Evolutionary conservation across 768 basidiomycete genomes (phyloP).

Genomic region (Pseudohyphozyma bogoriensis): DNA sequence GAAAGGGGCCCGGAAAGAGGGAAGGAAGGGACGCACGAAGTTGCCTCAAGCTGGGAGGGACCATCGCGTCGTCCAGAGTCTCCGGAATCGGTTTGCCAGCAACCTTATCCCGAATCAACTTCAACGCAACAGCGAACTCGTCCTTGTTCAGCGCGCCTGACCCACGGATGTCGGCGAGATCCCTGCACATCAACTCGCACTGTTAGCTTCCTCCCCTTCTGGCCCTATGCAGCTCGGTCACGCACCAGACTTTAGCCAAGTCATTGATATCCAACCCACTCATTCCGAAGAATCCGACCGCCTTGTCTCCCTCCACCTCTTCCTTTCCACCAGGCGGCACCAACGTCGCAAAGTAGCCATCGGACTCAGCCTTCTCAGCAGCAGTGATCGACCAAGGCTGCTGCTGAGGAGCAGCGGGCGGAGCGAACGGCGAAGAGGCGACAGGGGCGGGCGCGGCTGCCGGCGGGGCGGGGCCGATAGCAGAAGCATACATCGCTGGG

Average conservation of each 20-base stretch:
- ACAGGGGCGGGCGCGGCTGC: neutral
- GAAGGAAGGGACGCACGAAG: conserved; percentile 40
- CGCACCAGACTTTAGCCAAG: conserved; percentile 86
- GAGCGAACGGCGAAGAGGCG: conserved; percentile 2
- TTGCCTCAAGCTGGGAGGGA: conserved; percentile 64
- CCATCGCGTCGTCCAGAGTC: conserved; percentile 57
- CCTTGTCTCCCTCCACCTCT: conserved; percentile 89
- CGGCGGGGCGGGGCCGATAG: neutral
- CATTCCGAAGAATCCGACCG: conserved; percentile 89
- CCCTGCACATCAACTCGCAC: conserved; percentile 48
- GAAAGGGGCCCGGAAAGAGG: neutral
- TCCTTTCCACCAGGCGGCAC: no score
- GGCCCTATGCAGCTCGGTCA: conserved; percentile 10
- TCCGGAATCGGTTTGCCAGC: conserved; percentile 55
- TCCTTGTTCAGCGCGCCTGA: conserved; percentile 79
- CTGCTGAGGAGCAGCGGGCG: neutral
- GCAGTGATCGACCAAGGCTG: conserved; percentile 69
- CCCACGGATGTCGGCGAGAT: conserved; percentile 78
- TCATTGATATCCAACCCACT: conserved; percentile 70
- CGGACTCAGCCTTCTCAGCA: conserved; percentile 64
- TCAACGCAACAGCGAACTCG: conserved; percentile 90
- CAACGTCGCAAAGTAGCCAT: conserved; percentile 74
- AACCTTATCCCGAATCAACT: conserved; percentile 79
- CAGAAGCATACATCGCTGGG: conserved; percentile 27
- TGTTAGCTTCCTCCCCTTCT: neutral